These are phyloP conservation scores for Rhodotorula taiwanensis DNA, from an alignment of 768 basidiomycete species.

Conservation along the genomic window DNA sequence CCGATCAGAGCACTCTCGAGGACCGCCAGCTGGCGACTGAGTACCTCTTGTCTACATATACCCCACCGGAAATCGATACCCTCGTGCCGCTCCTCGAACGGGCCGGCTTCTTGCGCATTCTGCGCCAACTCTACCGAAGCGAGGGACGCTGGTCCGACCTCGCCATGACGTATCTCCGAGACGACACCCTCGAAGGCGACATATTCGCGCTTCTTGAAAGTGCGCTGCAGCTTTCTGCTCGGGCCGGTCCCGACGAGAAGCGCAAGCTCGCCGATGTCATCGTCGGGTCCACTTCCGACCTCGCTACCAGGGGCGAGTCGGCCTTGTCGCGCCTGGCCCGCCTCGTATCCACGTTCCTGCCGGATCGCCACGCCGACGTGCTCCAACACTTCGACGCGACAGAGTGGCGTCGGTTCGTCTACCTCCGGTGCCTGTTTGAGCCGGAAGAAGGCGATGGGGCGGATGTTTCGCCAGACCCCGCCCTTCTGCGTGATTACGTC, in stretches of 20 bases:
- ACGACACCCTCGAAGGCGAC: conserved; percentile 53
- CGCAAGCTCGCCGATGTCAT: conserved; percentile 55
- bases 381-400: conserved; percentile 52
- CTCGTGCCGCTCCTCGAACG: conserved; percentile 64
- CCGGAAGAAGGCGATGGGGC: too few species aligned
- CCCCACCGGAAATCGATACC: conserved; percentile 54
- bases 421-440: conserved; percentile 67
- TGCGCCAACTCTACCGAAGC: conserved; percentile 70
- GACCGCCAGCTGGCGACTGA: conserved; percentile 93
- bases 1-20: conserved; percentile 70
- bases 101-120: conserved; percentile 85
- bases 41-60: conserved; percentile 84
- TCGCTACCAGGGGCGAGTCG: conserved; percentile 51
- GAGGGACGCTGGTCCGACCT: conserved; percentile 70
- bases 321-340: conserved; percentile 63
- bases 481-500: conserved; percentile 59
- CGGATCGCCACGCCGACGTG: conserved; percentile 61
- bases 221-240: conserved; percentile 29
- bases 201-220: conserved; percentile 31
- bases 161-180: conserved; percentile 65
- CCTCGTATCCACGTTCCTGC: conserved; percentile 63
- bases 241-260: conserved; percentile 15
- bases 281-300: conserved; percentile 56
- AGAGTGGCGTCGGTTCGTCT: conserved; percentile 60
- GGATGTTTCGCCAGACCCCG: conserved; percentile 47